These are phyloP conservation scores for Laburnicola sp. DNA, from an alignment of 2,329 filamentous ascomycete genomes.

Conservation along the genomic window DNA sequence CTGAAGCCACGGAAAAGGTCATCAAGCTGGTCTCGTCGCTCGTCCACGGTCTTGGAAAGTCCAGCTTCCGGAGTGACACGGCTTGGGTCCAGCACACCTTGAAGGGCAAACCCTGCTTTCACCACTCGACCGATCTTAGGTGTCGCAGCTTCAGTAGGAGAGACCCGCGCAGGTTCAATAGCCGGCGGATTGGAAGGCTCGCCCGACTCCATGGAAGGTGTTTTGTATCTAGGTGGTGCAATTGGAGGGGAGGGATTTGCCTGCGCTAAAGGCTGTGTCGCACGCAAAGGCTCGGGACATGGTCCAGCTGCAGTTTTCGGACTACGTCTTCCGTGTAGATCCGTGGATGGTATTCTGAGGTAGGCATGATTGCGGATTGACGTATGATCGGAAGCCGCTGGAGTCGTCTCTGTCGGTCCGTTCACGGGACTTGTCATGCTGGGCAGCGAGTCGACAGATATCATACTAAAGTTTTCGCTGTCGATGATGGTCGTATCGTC, in stretches of 20 bases:
- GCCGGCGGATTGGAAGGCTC: constrained; percentile 37
- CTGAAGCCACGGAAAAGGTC: constrained; percentile 47
- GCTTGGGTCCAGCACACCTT: constrained; percentile 40
- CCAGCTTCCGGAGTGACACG: constrained; percentile 30
- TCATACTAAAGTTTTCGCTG: constrained; percentile 57
- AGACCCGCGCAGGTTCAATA: constrained; percentile 23
- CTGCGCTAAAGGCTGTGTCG: constrained; percentile 3
- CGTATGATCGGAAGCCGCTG: constrained; percentile 10
- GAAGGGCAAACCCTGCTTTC: constrained; percentile 45
- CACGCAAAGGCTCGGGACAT: constrained; percentile 12
- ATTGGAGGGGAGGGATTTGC: constrained; percentile 19
- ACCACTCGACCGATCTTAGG: constrained; percentile 41
- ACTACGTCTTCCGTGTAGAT: constrained; percentile 6
- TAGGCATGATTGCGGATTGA: constrained; percentile 20
- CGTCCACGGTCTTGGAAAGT: constrained; percentile 21
- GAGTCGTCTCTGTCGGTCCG: constrained; percentile 9
- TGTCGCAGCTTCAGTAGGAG: constrained; percentile 30
- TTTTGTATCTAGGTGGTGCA: constrained; percentile 26
- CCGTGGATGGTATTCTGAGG: constrained; percentile 9
- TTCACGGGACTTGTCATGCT: constrained; percentile 37
- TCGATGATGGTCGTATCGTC: constrained; percentile 53
- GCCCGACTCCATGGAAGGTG: constrained; percentile 32
- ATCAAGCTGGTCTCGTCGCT: constrained; percentile 34
- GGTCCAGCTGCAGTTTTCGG: constrained; percentile 8
- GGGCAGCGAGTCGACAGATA: constrained; percentile 53